These are phyloP conservation scores for Coemansia sp. DNA, from an alignment of 192 early-diverging fungal species.

Conservation along the genomic window DNA sequence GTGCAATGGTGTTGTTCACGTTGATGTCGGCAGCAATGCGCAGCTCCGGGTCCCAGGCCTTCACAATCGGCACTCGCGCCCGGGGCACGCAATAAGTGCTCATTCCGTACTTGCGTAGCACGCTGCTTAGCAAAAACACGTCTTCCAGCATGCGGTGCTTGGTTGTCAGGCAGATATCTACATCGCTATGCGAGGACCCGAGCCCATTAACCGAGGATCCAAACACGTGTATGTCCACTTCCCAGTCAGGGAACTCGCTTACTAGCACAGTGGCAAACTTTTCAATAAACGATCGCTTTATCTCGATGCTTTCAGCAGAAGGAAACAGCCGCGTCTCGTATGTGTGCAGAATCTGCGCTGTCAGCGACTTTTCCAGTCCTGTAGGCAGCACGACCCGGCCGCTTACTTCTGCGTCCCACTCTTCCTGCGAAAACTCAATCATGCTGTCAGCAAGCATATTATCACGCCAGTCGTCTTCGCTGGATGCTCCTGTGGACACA, in stretches of 20 bases:
- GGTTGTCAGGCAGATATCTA: conserved; percentile 92
- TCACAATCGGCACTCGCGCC: conserved; percentile 92
- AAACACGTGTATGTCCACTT: conserved; percentile 82
- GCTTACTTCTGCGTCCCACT: conserved; percentile 35
- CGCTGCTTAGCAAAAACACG: conserved; percentile 70
- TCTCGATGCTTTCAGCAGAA: conserved; percentile 64
- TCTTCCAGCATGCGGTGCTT: conserved; percentile 72
- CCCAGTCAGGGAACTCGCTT: conserved; percentile 75
- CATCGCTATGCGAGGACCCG: conserved; percentile 79
- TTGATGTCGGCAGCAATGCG: conserved; percentile 90
- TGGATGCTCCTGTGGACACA: background rate
- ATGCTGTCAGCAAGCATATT: conserved; percentile 11
- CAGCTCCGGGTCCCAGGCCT: conserved; percentile 85
- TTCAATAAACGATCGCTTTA: conserved; percentile 64
- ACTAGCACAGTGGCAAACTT: conserved; percentile 81
- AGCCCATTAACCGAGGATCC: conserved; percentile 91
- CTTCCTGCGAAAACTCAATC: conserved; percentile 37
- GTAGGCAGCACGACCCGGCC: conserved; percentile 34
- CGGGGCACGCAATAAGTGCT: conserved; percentile 71
- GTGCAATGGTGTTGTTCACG: conserved; percentile 87
- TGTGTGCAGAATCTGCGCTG: conserved; percentile 60
- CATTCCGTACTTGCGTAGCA: conserved; percentile 80
- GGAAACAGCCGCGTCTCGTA: conserved; percentile 62
- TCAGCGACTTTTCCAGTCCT: conserved; percentile 52
- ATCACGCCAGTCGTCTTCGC: conserved; percentile 17